Conservation (phyloP, 2,329 filamentous ascomycete species). For the Colletotrichum chlorophyti region DNA sequence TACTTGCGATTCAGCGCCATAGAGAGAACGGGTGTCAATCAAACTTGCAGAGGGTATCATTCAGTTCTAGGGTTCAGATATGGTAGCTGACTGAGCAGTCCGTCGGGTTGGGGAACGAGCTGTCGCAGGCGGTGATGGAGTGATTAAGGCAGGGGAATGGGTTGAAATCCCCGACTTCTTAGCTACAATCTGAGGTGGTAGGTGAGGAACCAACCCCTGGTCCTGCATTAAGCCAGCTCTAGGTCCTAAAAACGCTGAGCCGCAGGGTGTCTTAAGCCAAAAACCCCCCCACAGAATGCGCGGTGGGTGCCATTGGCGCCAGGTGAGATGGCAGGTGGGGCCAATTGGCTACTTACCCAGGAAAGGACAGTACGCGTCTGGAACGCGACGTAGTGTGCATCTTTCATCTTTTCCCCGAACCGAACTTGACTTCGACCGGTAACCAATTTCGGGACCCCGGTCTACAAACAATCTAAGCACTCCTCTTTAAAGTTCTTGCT, state of each 20-base stretch:
- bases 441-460: not conserved
- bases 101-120: too few species aligned
- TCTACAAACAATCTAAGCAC: not conserved
- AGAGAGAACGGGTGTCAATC: too few species aligned
- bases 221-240: too few species aligned
- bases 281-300: too few species aligned
- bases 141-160: not conserved
- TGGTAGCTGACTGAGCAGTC: too few species aligned
- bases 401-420: not conserved
- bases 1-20: constrained; percentile 86
- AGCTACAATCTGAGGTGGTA: too few species aligned
- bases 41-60: too few species aligned
- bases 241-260: not conserved
- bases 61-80: too few species aligned
- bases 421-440: constrained; percentile 10
- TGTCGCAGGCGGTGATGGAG: not conserved
- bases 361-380: constrained; percentile 11
- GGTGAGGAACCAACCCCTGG: too few species aligned
- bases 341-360: not conserved
- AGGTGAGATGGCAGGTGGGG: constrained; percentile 14
- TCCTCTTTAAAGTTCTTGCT: constrained; percentile 1
- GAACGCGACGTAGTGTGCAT: constrained; percentile 19
- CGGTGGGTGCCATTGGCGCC: not conserved
- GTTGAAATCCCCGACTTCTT: not conserved
- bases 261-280: too few species aligned